phyloP scores from a whole-genome alignment of 306 rosid species.

The Rosa persica region DNA sequence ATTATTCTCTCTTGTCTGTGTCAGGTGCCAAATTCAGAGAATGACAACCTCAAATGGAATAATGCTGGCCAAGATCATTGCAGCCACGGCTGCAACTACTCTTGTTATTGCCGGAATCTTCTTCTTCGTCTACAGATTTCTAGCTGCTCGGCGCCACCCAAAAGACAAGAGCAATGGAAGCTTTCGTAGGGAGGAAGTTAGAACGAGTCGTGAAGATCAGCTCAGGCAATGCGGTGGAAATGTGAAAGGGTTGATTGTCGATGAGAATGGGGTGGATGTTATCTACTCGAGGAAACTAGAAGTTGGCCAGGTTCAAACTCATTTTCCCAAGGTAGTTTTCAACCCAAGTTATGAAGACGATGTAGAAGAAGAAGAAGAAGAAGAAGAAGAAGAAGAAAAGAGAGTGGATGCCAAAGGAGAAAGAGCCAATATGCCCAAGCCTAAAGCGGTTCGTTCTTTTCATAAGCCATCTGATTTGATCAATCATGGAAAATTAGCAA shows the following conservation, averaged over 20 bases:
- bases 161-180: slow-evolving; percentile 33
- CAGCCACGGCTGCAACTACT: slow-evolving; percentile 49
- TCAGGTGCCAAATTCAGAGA: slow-evolving; percentile 16
- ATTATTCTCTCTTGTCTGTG: neutral
- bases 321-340: slow-evolving; percentile 36
- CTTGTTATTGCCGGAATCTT: slow-evolving; percentile 36
- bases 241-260: slow-evolving; percentile 48
- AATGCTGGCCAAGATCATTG: slow-evolving; percentile 45
- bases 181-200: slow-evolving; percentile 35
- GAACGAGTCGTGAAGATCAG: slow-evolving; percentile 25
- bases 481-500: slow-evolving; percentile 9
- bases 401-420: slow-evolving; percentile 41
- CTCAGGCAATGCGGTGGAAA: slow-evolving; percentile 40
- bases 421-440: slow-evolving; percentile 19
- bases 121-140: slow-evolving; percentile 35
- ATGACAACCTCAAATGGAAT: slow-evolving; percentile 36
- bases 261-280: slow-evolving; percentile 48
- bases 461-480: slow-evolving; percentile 10
- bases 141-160: slow-evolving; percentile 24
- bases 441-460: slow-evolving; percentile 21
- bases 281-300: slow-evolving; percentile 46
- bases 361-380: slow-evolving; percentile 41
- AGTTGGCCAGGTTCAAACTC: slow-evolving; percentile 33
- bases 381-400: slow-evolving; percentile 44
- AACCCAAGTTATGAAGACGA: slow-evolving; percentile 53